Conservation (phyloP, 306 rosid species). For the Vicia faba region DNA sequence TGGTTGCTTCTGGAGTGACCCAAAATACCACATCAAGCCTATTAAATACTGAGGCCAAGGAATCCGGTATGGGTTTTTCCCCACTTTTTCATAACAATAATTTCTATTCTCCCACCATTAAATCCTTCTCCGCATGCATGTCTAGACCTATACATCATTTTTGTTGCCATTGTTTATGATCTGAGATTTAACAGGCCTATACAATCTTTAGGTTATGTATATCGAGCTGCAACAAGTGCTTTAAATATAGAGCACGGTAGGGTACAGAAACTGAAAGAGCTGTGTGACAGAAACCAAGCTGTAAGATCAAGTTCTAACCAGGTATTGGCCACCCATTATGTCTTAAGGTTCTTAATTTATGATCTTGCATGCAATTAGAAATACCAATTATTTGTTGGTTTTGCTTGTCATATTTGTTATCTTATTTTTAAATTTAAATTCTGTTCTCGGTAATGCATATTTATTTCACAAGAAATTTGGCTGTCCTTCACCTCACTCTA, state of each 20-base stretch:
- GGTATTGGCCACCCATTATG: slow-evolving; percentile 50
- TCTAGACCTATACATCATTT: slow-evolving; percentile 15
- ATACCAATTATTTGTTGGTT: slow-evolving; percentile 26
- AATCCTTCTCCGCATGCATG: slow-evolving; percentile 15
- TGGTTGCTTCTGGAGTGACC: slow-evolving; percentile 40
- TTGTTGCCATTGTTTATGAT: slow-evolving; percentile 26
- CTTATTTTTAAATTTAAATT: not conserved
- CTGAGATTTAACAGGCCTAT: slow-evolving; percentile 31
- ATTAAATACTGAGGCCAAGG: slow-evolving; percentile 42
- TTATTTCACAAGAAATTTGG: slow-evolving; percentile 18
- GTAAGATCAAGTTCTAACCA: slow-evolving; percentile 55
- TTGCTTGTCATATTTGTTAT: slow-evolving; percentile 15
- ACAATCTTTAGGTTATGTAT: slow-evolving; percentile 54
- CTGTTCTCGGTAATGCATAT: slow-evolving; percentile 17
- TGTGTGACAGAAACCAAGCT: slow-evolving; percentile 54
- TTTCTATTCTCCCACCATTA: not conserved
- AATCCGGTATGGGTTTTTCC: slow-evolving; percentile 44
- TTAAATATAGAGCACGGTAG: slow-evolving; percentile 66
- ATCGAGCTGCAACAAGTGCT: slow-evolving; percentile 71
- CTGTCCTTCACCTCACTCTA: slow-evolving; percentile 14
- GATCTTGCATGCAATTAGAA: slow-evolving; percentile 23
- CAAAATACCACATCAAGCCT: slow-evolving; percentile 42
- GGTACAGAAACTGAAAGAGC: slow-evolving; percentile 62
- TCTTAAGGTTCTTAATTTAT: slow-evolving; percentile 9
- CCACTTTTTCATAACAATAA: slow-evolving; percentile 12